Conservation (phyloP, 768 basidiomycete species). For the Termitomyces heimii region DNA sequence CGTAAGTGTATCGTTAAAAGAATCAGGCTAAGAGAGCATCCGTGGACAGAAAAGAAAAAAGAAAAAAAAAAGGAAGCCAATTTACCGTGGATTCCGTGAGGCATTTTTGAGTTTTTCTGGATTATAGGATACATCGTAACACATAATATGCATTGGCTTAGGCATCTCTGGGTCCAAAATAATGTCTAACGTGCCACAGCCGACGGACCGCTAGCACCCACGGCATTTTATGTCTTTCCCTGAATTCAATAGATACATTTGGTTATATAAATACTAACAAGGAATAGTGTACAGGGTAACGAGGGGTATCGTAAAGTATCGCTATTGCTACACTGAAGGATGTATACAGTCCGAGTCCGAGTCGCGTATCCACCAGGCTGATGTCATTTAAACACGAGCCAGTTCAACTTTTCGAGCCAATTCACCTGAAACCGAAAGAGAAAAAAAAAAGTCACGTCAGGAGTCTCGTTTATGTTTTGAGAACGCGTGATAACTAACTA, state of each 20-base stretch:
- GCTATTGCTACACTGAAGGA: conserved; percentile 2
- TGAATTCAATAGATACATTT: background rate
- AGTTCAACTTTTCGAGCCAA: conserved; percentile 7
- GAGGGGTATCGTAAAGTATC: background rate
- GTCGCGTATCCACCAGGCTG: background rate
- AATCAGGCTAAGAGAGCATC: background rate
- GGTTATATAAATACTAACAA: background rate
- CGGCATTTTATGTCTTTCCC: too few relatives aligned
- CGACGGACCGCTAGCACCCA: too few relatives aligned
- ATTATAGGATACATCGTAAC: background rate
- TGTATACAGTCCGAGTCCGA: background rate
- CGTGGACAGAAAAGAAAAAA: background rate
- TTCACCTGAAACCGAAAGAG: conserved; percentile 1
- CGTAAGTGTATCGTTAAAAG: background rate
- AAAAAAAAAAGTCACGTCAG: background rate
- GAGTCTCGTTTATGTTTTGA: background rate
- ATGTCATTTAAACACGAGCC: conserved; percentile 2
- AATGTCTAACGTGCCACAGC: too few relatives aligned
- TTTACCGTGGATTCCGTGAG: background rate
- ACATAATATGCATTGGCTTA: too few relatives aligned
- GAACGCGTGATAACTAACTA: conserved; percentile 4
- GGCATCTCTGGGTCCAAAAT: background rate
- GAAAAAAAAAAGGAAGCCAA: too few relatives aligned
- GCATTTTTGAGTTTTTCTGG: background rate
- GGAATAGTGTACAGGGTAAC: background rate